A percentile compares a stretch with the other conserved stretches of the same genome.
These are phyloP conservation scores for Fusarium sp. DNA, from an alignment of 2,329 filamentous ascomycete genomes.

Conservation along the genomic window DNA sequence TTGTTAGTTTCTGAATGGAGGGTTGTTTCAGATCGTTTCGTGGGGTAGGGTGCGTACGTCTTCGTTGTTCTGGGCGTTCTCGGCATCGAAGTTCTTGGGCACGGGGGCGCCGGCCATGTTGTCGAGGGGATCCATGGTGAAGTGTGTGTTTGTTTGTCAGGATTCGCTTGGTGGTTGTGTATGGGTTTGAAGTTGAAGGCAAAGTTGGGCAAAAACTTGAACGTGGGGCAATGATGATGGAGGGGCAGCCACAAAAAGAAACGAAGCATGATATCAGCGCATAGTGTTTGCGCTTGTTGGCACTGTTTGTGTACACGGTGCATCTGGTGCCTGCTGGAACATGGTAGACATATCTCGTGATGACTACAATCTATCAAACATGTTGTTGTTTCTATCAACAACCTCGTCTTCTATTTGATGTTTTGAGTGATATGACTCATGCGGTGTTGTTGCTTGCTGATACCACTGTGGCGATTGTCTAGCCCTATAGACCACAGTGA, in stretches of 20 bases:
- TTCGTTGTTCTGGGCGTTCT: slow-evolving; percentile 65
- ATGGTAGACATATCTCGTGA: not conserved
- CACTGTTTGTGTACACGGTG: slow-evolving; percentile 25
- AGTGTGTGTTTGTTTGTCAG: not conserved
- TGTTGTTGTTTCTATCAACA: too few relatives aligned
- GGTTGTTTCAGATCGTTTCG: not conserved
- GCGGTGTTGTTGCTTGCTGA: not conserved
- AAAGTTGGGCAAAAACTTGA: slow-evolving; percentile 42
- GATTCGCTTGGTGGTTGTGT: not conserved
- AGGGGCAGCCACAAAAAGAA: slow-evolving; percentile 42
- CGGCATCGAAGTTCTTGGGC: slow-evolving; percentile 69
- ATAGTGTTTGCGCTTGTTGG: slow-evolving; percentile 38
- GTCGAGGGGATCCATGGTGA: slow-evolving; percentile 52
- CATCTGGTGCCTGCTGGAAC: slow-evolving; percentile 30
- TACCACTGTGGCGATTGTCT: not conserved
- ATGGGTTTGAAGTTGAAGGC: slow-evolving; percentile 8
- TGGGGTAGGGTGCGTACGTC: slow-evolving; percentile 56
- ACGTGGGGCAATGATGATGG: slow-evolving; percentile 46
- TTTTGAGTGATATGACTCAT: not conserved
- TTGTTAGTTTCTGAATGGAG: not conserved
- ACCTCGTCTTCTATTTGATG: not conserved
- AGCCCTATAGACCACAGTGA: not conserved
- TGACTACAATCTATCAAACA: not conserved
- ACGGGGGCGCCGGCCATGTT: slow-evolving; percentile 51
- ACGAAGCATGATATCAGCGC: slow-evolving; percentile 44